Evolutionary conservation across 345 rosid genomes (phyloP).

Genomic region (Aquilaria malaccensis): DNA sequence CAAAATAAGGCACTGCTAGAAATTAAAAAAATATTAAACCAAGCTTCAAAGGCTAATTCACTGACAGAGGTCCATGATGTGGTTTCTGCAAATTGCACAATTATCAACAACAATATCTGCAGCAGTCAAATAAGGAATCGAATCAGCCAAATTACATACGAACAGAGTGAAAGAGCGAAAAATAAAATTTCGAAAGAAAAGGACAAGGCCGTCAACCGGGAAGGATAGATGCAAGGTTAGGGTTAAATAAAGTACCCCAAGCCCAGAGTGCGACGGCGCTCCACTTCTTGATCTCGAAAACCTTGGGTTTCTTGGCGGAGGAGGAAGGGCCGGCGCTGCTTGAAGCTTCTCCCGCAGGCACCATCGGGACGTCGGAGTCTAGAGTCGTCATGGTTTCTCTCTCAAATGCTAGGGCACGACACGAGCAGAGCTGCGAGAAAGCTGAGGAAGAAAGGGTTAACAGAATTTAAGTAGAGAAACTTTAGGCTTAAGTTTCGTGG

Average conservation of each 20-base stretch:
- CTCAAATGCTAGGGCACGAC: too few relatives aligned
- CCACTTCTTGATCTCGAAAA: slow-evolving; percentile 94
- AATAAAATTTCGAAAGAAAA: background rate
- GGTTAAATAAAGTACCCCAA: slow-evolving; percentile 53
- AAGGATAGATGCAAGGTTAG: slow-evolving; percentile 4
- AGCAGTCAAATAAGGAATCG: slow-evolving; percentile 10
- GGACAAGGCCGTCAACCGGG: background rate
- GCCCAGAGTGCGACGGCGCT: slow-evolving; percentile 95
- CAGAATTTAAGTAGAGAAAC: too few relatives aligned
- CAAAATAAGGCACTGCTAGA: background rate
- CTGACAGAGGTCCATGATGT: slow-evolving; percentile 96
- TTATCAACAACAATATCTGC: slow-evolving; percentile 93
- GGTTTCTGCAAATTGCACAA: slow-evolving; percentile 97
- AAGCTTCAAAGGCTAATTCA: slow-evolving; percentile 3
- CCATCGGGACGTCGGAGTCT: slow-evolving; percentile 80
- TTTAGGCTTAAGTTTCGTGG: too few relatives aligned
- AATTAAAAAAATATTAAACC: background rate
- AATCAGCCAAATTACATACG: background rate
- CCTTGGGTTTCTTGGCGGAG: slow-evolving; percentile 66
- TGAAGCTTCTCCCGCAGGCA: slow-evolving; percentile 68
- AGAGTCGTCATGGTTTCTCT: slow-evolving; percentile 47
- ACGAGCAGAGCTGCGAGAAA: background rate
- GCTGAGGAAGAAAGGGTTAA: background rate
- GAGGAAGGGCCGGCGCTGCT: slow-evolving; percentile 44
- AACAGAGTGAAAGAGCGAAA: background rate